Conservation (phyloP, 352 stramenopile genomes). For the Thraustotheca clavata region DNA sequence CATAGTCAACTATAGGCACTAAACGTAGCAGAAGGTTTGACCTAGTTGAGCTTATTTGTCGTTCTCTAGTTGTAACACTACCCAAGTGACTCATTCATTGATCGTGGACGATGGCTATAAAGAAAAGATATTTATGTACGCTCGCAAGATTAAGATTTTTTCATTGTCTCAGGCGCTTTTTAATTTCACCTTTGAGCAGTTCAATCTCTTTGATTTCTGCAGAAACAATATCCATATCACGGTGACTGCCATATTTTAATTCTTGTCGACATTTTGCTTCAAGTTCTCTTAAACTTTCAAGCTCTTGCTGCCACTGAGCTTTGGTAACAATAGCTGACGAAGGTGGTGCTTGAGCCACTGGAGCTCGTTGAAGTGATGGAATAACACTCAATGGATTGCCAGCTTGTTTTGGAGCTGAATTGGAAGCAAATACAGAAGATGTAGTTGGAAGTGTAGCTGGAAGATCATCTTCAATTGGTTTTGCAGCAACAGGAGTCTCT, state of each 20-base stretch:
- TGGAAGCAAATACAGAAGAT: not conserved
- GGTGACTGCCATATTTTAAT: not conserved
- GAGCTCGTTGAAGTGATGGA: not conserved
- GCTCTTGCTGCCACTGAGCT: slow-evolving; percentile 3
- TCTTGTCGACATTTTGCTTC: not conserved
- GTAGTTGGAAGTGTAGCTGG: not conserved
- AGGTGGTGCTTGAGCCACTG: not conserved
- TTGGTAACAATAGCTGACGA: not conserved
- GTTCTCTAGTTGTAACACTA: no score
- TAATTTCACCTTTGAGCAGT: slow-evolving; percentile 11
- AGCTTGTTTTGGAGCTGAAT: not conserved
- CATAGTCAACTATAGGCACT: no score
- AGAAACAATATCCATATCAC: not conserved
- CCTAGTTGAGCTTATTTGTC: no score
- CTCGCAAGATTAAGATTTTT: no score
- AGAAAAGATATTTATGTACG: no score
- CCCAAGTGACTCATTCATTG: no score
- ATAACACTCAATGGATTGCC: not conserved
- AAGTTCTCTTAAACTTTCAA: not conserved
- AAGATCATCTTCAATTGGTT: not conserved
- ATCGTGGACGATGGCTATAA: no score
- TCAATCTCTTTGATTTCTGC: slow-evolving; percentile 14
- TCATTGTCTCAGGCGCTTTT: not conserved
- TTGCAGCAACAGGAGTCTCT: not conserved
- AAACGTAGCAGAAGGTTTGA: no score